phyloP scores from a whole-genome alignment of 345 rosid species.

The Ceriops zippeliana region DNA sequence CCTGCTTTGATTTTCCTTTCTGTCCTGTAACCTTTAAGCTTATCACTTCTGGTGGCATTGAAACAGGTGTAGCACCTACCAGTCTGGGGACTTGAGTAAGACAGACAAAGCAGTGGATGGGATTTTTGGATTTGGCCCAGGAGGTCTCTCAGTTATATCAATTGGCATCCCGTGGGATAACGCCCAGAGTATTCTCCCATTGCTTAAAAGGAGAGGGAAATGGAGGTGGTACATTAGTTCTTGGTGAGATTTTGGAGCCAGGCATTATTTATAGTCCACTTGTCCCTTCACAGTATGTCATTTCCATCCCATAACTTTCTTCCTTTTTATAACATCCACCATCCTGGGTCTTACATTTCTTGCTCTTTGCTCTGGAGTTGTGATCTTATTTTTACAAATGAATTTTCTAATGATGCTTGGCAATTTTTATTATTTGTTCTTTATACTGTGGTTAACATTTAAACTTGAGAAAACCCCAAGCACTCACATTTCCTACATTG shows the following conservation, averaged over 20 bases:
- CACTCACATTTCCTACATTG: too few species aligned
- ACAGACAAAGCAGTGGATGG: conserved; percentile 34
- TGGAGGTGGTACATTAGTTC: conserved; percentile 36
- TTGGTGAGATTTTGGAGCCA: conserved; percentile 39
- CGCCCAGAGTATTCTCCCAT: conserved; percentile 31
- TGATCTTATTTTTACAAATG: background rate
- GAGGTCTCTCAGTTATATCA: conserved; percentile 31
- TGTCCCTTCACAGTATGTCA: conserved; percentile 32
- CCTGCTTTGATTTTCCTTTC: conserved; percentile 2
- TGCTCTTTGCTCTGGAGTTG: background rate
- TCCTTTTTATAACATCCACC: background rate
- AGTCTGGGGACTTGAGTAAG: conserved; percentile 30
- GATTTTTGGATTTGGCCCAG: conserved; percentile 38
- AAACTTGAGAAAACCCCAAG: too few species aligned
- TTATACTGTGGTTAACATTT: too few species aligned
- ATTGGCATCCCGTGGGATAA: conserved; percentile 27
- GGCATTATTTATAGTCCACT: conserved; percentile 31
- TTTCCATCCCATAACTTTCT: too few species aligned
- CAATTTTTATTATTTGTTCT: background rate
- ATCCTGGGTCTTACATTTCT: background rate
- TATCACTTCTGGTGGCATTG: conserved; percentile 2
- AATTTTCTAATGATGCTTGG: background rate
- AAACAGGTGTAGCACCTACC: conserved; percentile 37
- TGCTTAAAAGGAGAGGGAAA: conserved; percentile 36
- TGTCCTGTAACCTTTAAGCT: too few species aligned